A percentile compares a stretch with the other conserved stretches of the same genome.
Conservation (phyloP, 768 basidiomycete genomes). For the Sistotremastrum suecicum region DNA sequence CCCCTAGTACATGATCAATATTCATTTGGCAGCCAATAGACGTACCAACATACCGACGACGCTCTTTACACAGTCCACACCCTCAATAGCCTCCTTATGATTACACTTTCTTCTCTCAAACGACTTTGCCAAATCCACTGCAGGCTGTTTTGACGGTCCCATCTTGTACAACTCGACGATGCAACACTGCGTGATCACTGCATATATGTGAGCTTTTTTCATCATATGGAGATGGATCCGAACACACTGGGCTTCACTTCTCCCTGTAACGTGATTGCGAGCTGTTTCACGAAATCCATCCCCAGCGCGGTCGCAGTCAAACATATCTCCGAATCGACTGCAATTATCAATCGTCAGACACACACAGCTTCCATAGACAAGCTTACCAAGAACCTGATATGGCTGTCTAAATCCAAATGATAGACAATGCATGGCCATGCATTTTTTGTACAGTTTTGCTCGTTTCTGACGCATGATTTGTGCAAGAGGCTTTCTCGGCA, state of each 20-base stretch:
- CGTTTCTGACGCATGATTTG: constrained; percentile 79
- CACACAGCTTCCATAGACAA: constrained; percentile 2
- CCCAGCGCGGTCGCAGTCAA: constrained; percentile 51
- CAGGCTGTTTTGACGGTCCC: constrained; percentile 56
- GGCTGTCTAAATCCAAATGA: constrained; percentile 87
- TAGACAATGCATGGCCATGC: constrained; percentile 81
- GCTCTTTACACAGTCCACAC: constrained; percentile 67
- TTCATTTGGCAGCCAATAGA: background rate
- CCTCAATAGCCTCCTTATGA: constrained; percentile 75
- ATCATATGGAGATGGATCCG: constrained; percentile 2
- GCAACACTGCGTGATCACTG: constrained; percentile 99
- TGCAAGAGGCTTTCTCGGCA: too few relatives aligned
- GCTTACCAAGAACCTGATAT: constrained; percentile 77
- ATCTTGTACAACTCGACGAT: constrained; percentile 87
- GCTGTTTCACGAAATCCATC: constrained; percentile 63
- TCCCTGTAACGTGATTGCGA: constrained; percentile 70
- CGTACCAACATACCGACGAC: constrained; percentile 53
- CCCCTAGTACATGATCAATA: constrained; percentile 28
- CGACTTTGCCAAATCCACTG: constrained; percentile 80
- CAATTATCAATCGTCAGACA: background rate
- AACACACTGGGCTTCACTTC: constrained; percentile 82
- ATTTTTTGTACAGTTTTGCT: constrained; percentile 87
- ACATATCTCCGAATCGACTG: constrained; percentile 83
- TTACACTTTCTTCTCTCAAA: constrained; percentile 95
- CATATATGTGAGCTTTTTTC: constrained; percentile 18